phyloP scores from a whole-genome alignment of 192 early-diverging fungal species.

The Obelidium mucronatum region DNA sequence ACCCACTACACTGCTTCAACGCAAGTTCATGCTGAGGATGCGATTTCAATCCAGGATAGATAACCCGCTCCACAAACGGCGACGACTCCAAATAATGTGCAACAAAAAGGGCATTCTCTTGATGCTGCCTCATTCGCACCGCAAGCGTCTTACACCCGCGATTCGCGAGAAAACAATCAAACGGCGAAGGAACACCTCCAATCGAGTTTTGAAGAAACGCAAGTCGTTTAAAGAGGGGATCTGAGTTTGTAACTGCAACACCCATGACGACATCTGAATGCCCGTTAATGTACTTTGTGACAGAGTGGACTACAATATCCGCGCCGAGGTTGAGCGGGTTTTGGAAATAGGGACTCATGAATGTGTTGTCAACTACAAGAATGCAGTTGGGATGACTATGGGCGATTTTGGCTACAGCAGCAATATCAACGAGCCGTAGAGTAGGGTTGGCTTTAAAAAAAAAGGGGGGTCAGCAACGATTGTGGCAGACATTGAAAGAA shows the following conservation, averaged over 20 bases:
- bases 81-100: constrained; percentile 79
- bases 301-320: constrained; percentile 97
- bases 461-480: neutral
- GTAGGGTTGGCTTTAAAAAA: constrained; percentile 90
- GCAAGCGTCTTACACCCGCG: constrained; percentile 96
- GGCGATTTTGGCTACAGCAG: constrained; percentile 76
- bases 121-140: constrained; percentile 90
- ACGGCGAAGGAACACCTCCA: constrained; percentile 93
- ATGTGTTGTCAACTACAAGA: constrained; percentile 97
- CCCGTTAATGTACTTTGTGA: constrained; percentile 95
- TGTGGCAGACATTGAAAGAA: constrained; percentile 7
- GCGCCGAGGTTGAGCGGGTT: constrained; percentile 90
- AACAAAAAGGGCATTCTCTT: constrained; percentile 81
- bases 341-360: constrained; percentile 97
- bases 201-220: constrained; percentile 97
- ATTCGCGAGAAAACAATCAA: constrained; percentile 96
- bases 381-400: constrained; percentile 76
- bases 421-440: constrained; percentile 92
- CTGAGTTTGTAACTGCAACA: constrained; percentile 82
- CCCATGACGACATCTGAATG: constrained; percentile 99
- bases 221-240: constrained; percentile 75
- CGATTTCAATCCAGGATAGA: constrained; percentile 90
- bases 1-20: constrained; percentile 86
- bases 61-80: constrained; percentile 80
- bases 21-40: constrained; percentile 95